Percentiles rank a stretch among this genome's conserved stretches.
Evolutionary conservation across 805 yeast species (phyloP).

Genomic region (Saccharomyces eubayanus): DNA sequence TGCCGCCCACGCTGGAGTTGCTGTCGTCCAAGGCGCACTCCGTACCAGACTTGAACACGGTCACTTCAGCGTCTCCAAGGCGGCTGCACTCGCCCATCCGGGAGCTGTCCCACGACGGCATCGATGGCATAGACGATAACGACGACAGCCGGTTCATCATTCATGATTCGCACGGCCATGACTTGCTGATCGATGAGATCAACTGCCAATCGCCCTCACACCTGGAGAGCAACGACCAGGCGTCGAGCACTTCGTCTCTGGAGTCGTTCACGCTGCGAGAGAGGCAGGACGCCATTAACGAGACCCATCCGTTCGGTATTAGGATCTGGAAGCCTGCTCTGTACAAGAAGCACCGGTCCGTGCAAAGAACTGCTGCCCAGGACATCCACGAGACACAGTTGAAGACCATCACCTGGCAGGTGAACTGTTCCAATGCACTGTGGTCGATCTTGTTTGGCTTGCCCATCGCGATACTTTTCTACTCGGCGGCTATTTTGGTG

Average conservation of each 20-base stretch:
- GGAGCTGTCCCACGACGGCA: not conserved
- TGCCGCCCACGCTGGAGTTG: slow-evolving; percentile 1
- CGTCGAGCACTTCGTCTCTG: slow-evolving; percentile 36
- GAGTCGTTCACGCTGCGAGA: slow-evolving; percentile 86
- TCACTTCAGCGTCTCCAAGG: not conserved
- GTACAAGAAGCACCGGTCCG: slow-evolving; percentile 86
- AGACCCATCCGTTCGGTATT: slow-evolving; percentile 96
- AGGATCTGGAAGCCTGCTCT: slow-evolving; percentile 98
- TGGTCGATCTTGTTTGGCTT: slow-evolving; percentile 76
- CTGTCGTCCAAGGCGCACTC: slow-evolving; percentile 4
- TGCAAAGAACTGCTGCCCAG: slow-evolving; percentile 81
- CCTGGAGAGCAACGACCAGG: slow-evolving; percentile 28
- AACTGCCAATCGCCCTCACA: not conserved
- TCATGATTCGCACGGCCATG: slow-evolving; percentile 12
- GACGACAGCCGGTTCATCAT: slow-evolving; percentile 8
- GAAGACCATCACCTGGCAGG: slow-evolving; percentile 49
- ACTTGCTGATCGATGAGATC: slow-evolving; percentile 11
- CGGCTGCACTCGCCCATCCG: not conserved
- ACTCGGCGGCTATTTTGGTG: slow-evolving; percentile 38
- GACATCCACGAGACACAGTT: slow-evolving; percentile 78
- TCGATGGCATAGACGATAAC: not conserved
- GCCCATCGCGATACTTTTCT: slow-evolving; percentile 40
- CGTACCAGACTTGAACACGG: not conserved
- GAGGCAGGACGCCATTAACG: slow-evolving; percentile 91
- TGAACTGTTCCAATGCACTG: slow-evolving; percentile 55